Base-by-base conservation (phyloP, 2,329 filamentous ascomycete species). In the Ceratocystis papillata region DNA sequence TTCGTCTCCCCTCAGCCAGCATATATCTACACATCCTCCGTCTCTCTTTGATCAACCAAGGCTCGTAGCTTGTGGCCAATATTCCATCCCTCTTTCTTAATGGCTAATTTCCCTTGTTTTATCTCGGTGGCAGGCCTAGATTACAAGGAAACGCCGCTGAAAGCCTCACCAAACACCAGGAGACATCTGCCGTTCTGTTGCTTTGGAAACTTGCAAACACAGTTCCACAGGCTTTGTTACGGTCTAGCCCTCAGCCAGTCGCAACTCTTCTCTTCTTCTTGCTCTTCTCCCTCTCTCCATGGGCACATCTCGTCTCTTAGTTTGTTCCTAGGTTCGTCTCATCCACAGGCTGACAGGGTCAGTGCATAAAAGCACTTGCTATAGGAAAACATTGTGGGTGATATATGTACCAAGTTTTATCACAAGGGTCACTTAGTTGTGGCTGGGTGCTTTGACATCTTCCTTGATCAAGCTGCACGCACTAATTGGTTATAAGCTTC, bases 321-420 rank as follows among this genome's bases (percentile, higher is more conserved):
- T 59, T 28, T 59, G 28, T 59, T 59, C 55, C 33, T 59, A 20
- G 55, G 55, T 59, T 59, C 55, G 55, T 59, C 55, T 59, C 25
- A 37, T 59, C 15, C 55, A 22, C 55, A 37, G 12, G 7, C 28
- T 59, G 17, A 30, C 15, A 59, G 55, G 30, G 55, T 59, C 55
- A 37, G 55, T 59, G 55, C 55, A 59, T 37, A 59, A 59, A 33
- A 59, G 28, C 28, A 59, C 25, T 59, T 30, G 28, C 55, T 37
- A 37, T 25, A 53, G n/a, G 6, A 57, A 59, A 59, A 37, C 55
- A 37, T 20, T 33, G 30, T 6, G 7, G n/a, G 22, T 3, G n/a
- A 30, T 8, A 33, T 17, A 57, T 57, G n/a, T 59, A 37, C 30
- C 28, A 59, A 33, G 15, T 33, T 37, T 59, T 59, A 33, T n/a